A percentile compares a stretch with the other conserved stretches of the same genome.
Evolutionary conservation across 306 rosid species (phyloP).

Genomic region (Inga oerstediana): DNA sequence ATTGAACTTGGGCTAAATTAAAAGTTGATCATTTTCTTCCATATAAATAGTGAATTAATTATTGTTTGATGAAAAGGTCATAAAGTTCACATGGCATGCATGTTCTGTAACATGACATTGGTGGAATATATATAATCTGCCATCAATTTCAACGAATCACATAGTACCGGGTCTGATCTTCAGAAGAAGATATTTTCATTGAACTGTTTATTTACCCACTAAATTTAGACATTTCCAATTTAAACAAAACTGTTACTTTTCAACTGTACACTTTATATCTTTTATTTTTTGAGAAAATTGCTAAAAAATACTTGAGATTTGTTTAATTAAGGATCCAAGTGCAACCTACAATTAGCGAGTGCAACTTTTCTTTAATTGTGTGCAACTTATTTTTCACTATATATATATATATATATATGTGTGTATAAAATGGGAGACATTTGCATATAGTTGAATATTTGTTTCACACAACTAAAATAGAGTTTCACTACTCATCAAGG

Average conservation of each 20-base stretch:
- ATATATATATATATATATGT: no score
- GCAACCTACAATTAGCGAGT: no score
- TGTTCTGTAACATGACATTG: background rate
- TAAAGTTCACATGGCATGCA: background rate
- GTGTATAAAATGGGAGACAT: no score
- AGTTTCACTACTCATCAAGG: no score
- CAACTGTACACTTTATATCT: background rate
- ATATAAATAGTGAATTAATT: background rate
- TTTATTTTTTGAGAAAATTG: background rate
- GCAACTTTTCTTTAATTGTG: no score
- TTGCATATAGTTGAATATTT: no score
- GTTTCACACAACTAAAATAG: no score
- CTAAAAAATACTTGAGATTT: no score
- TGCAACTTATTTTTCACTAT: no score
- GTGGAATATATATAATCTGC: background rate
- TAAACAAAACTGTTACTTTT: background rate
- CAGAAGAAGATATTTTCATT: background rate
- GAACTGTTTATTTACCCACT: background rate
- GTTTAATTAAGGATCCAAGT: no score
- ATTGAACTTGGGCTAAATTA: background rate
- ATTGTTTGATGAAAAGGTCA: background rate
- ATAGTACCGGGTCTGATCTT: background rate
- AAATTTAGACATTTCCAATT: background rate
- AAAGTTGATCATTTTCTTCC: background rate
- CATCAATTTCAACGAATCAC: background rate